Conservation (phyloP, 768 basidiomycete species). For the Lyophyllum atratum region DNA sequence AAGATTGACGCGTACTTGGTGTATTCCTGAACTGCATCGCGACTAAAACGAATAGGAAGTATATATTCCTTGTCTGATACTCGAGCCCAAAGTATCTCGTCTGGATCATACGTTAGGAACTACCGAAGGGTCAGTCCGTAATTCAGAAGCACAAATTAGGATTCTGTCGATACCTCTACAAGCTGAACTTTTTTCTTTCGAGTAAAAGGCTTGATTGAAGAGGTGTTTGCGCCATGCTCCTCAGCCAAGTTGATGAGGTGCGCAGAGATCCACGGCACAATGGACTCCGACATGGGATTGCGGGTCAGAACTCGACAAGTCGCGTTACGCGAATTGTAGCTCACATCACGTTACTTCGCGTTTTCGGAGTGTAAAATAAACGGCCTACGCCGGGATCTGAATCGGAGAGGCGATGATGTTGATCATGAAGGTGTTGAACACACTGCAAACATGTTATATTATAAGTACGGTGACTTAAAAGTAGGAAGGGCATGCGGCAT, state of each 20-base stretch:
- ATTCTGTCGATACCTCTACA: slow-evolving; percentile 42
- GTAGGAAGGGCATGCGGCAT: not conserved
- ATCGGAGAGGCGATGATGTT: too few relatives aligned
- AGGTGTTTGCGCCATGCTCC: slow-evolving; percentile 48
- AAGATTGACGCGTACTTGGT: slow-evolving; percentile 29
- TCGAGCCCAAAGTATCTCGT: slow-evolving; percentile 59
- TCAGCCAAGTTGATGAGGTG: slow-evolving; percentile 55
- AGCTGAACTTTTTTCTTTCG: slow-evolving; percentile 61
- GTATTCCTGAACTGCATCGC: slow-evolving; percentile 49
- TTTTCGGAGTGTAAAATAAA: not conserved
- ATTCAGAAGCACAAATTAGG: not conserved
- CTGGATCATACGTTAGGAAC: slow-evolving; percentile 57
- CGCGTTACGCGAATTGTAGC: slow-evolving; percentile 5
- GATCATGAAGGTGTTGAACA: too few relatives aligned
- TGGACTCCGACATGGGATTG: slow-evolving; percentile 33
- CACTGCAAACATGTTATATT: too few relatives aligned
- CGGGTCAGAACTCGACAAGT: not conserved
- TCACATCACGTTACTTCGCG: slow-evolving; percentile 19
- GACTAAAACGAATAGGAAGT: slow-evolving; percentile 57
- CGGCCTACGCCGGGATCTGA: too few relatives aligned
- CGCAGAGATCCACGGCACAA: slow-evolving; percentile 57
- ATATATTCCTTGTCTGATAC: slow-evolving; percentile 57
- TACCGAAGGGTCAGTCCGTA: slow-evolving; percentile 23
- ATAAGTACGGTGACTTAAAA: too few relatives aligned
- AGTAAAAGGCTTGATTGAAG: slow-evolving; percentile 28